Evolutionary conservation across 306 rosid species (phyloP).

Genomic region (Crotalaria pallida): DNA sequence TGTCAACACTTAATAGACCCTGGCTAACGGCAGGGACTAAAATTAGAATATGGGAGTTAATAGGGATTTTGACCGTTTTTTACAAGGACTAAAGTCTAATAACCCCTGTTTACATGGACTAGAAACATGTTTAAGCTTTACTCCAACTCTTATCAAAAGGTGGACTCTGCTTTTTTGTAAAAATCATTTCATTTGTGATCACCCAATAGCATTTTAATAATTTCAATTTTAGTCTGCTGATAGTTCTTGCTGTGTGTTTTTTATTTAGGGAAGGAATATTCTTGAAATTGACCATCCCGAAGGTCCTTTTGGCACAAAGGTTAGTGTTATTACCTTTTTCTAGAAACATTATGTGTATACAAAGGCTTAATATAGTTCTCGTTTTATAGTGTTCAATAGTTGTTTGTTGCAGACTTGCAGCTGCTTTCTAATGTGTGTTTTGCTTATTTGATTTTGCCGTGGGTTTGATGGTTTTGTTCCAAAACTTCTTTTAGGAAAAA

Average conservation of each 20-base stretch:
- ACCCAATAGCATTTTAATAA: background rate
- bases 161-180: background rate
- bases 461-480: background rate
- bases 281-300: constrained; percentile 56
- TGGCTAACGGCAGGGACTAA: too few relatives aligned
- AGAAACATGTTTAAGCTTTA: too few relatives aligned
- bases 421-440: background rate
- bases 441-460: background rate
- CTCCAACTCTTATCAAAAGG: background rate
- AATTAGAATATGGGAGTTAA: too few relatives aligned
- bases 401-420: background rate
- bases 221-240: background rate
- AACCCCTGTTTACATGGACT: too few relatives aligned
- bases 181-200: background rate
- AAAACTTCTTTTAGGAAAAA: background rate
- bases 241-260: background rate
- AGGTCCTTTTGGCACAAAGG: constrained; percentile 94
- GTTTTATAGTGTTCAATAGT: too few relatives aligned
- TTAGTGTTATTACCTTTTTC: constrained; percentile 18
- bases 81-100: too few relatives aligned
- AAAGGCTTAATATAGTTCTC: background rate
- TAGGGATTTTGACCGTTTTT: too few relatives aligned
- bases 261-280: constrained; percentile 51
- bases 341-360: background rate
- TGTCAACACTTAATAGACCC: too few relatives aligned